phyloP scores from a whole-genome alignment of 108 stramenopile genomes.

The Pseudonitzschia multistriata region DNA sequence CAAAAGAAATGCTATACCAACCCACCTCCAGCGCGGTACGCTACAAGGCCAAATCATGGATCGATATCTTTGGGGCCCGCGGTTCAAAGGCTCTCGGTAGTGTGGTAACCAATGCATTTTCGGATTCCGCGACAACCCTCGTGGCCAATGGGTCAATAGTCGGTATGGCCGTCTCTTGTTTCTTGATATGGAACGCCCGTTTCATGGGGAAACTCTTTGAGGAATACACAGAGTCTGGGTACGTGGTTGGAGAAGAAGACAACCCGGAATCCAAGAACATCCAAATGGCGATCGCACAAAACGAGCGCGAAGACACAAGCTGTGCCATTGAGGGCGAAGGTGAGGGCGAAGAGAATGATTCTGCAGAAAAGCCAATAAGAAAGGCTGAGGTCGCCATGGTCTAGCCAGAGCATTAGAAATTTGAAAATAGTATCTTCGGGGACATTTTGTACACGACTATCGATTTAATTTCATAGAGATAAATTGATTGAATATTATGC shows the following conservation, averaged over 20 bases:
- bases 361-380: slow-evolving; percentile 46
- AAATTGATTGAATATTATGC: no score
- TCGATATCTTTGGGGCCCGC: slow-evolving; percentile 96
- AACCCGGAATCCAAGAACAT: slow-evolving; percentile 47
- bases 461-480: no score
- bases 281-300: slow-evolving; percentile 70
- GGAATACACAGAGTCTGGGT: slow-evolving; percentile 86
- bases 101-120: slow-evolving; percentile 93
- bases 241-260: slow-evolving; percentile 86
- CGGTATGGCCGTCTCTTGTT: slow-evolving; percentile 83
- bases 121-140: slow-evolving; percentile 67
- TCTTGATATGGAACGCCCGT: slow-evolving; percentile 93
- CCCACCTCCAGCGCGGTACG: slow-evolving; percentile 91
- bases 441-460: no score
- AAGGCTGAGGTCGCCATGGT: slow-evolving; percentile 30
- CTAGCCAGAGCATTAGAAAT: no score
- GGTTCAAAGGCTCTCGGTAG: slow-evolving; percentile 94
- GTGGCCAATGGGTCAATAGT: slow-evolving; percentile 90
- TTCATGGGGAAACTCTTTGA: slow-evolving; percentile 93
- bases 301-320: slow-evolving; percentile 66
- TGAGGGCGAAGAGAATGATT: slow-evolving; percentile 68
- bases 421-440: no score
- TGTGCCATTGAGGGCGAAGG: slow-evolving; percentile 86
- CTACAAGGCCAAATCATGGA: slow-evolving; percentile 98
- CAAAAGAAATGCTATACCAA: slow-evolving; percentile 97